Base-by-base conservation (phyloP, 2,329 filamentous ascomycete genomes). In the Plectosphaerella plurivora region DNA sequence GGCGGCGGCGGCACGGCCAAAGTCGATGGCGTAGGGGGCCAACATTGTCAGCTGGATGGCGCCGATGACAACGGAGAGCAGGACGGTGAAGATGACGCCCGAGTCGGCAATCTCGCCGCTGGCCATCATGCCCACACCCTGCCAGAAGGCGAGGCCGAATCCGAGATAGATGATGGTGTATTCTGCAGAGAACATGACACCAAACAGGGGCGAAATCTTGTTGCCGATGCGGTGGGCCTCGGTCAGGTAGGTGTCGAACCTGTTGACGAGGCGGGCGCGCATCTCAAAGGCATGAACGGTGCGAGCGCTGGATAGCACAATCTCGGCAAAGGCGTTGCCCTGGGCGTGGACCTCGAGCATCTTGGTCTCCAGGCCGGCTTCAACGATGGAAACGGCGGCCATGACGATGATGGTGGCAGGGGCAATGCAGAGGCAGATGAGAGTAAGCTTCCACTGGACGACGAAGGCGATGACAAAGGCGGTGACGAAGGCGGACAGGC, bases 81-180 rank as follows among this genome's bases (percentile, higher is more conserved):
- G 53, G 12, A 73, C 71, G 1, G 65, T 73, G 35, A 75, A 71
- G 25, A 75, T 69, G 11, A 65, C 61, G 11, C 73, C 73, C 6
- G 67, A 61, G 8, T 65, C 59, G 1, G 56, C 39, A 24, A 76
- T 69, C 50, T 73, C 68, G 12, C 71, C 71, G 1, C 59, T 60
- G 10, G 63, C 59, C 15, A 68, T 60, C 63, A 75, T 68, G 25
- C 60, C 62, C 36, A 74, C 59, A 9, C 73, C 73, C 52, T 75
- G 73, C 73, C 73, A 76, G 50, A 76, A 76, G 8, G 70, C 69
- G 6, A 76, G 63, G 2, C 66, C 71, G 45, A 72, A 73, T 10
- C 72, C 72, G 2, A 68, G 60, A 39, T 73, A 74, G 45, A 75
- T 69, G 52, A 73, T 65, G 46, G 65, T 67, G 50, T 72, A 75